Conservation (phyloP, 768 basidiomycete species). For the Lentinus tigrinus region DNA sequence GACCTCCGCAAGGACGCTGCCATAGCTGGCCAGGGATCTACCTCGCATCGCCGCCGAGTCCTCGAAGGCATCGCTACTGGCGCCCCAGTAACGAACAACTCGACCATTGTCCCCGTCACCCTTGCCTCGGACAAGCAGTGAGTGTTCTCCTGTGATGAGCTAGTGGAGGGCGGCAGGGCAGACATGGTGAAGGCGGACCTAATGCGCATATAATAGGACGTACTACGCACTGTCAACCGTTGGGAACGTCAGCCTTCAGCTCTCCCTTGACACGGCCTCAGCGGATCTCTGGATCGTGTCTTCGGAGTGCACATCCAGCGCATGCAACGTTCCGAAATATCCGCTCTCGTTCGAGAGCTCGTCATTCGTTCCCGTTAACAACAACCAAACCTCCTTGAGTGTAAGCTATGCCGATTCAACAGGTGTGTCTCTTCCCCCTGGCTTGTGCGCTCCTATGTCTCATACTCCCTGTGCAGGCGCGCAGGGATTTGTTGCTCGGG, state of each 20-base stretch:
- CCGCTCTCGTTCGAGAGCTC: constrained; percentile 66
- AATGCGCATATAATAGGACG: constrained; percentile 43
- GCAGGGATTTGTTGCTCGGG: constrained; percentile 69
- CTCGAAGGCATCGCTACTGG: constrained; percentile 6
- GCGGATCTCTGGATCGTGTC: constrained; percentile 72
- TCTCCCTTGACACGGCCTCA: constrained; percentile 74
- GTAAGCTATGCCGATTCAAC: constrained; percentile 69
- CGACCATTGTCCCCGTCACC: constrained; percentile 11
- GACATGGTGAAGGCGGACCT: not conserved
- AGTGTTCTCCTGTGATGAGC: not conserved
- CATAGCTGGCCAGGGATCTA: not conserved
- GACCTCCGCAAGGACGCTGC: constrained; percentile 7
- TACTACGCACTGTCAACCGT: constrained; percentile 62
- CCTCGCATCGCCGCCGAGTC: constrained; percentile 1
- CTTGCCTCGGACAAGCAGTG: constrained; percentile 16
- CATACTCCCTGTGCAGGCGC: constrained; percentile 41
- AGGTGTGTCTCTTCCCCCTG: constrained; percentile 41
- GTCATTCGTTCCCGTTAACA: constrained; percentile 59
- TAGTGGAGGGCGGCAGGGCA: not conserved
- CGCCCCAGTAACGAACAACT: constrained; percentile 2
- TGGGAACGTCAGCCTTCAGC: constrained; percentile 65
- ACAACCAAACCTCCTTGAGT: constrained; percentile 59
- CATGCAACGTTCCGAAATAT: constrained; percentile 69
- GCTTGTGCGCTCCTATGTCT: not conserved
- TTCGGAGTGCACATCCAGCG: constrained; percentile 53